Evolutionary conservation across 352 stramenopile species (phyloP), one percentile per base, ranked within the genome.

Genomic region (Salisapilia sapeloensis): DNA sequence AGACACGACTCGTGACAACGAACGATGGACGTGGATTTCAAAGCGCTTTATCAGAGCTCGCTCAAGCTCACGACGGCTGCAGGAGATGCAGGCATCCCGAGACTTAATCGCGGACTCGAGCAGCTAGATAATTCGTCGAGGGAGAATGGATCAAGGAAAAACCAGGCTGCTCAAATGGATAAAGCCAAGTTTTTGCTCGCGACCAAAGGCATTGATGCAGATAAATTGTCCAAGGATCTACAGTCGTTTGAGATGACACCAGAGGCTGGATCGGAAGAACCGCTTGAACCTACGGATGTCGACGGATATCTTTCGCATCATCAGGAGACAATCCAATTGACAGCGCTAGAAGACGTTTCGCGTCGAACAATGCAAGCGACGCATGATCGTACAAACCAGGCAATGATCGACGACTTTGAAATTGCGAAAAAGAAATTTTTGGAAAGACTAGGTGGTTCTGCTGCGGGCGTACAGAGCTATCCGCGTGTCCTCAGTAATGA

Each of bases 251-350:
- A 90, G 42, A 57, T 89, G 12, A 50, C 72, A 38, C 58, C 67
- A 7, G 56, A 76, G 22, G 83, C 81, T 31, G 66, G 87, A 23
- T 64, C 77, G 1, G 62, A 85, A 41, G 79, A 79, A 38, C 60
- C 76, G n/a, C 49, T 93, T 22, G 72, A 61, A 20, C 66, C 80
- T 42, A 91, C 71, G 19, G 72, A 93, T 27, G 62, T 93, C 20
- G 74, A 93, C 35, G 72, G 69, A 4, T 92, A 90, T 51, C 45
- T 93, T 31, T 72, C 65, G 26, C 76, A 92, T 46, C 79, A 93
- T 51, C 79, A 93, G 51, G 79, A 93, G 44, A 91, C 91, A 71
- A 89, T 93, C 48, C 63, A 92, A 24, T 50, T 92, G 19, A 89
- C 74, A n/a, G 72, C 79, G 31, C 85, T 93, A 23, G 76, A 93